Conservation (phyloP, 2,329 filamentous ascomycete species). For the Verticillium dahliae region DNA sequence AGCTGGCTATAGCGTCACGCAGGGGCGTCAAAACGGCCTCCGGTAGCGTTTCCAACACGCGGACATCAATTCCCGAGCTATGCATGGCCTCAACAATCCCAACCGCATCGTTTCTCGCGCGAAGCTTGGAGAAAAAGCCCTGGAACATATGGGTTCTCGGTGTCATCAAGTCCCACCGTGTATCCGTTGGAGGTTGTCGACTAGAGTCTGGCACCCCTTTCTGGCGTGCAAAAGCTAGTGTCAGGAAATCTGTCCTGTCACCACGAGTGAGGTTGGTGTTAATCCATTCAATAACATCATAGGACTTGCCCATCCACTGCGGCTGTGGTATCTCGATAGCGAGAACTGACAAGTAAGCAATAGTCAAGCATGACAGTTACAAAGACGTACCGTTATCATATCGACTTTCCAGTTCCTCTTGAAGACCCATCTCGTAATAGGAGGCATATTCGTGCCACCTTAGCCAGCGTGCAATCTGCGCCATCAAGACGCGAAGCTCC, state of each 20-base stretch:
- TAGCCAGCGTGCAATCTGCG: slow-evolving; percentile 78
- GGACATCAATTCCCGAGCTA: slow-evolving; percentile 57
- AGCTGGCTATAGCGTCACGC: slow-evolving; percentile 76
- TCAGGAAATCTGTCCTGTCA: slow-evolving; percentile 29
- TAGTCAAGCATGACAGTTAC: slow-evolving; percentile 18
- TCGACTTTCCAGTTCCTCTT: slow-evolving; percentile 34
- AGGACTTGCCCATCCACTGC: slow-evolving; percentile 21
- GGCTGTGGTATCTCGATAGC: slow-evolving; percentile 14
- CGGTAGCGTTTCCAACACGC: slow-evolving; percentile 74
- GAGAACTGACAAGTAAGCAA: background rate
- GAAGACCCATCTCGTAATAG: slow-evolving; percentile 46
- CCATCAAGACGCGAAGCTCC: slow-evolving; percentile 65
- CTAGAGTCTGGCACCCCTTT: slow-evolving; percentile 25
- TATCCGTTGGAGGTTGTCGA: slow-evolving; percentile 26
- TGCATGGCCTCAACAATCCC: slow-evolving; percentile 71
- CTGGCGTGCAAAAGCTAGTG: slow-evolving; percentile 35
- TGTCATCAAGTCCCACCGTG: slow-evolving; percentile 41
- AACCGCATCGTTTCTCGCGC: slow-evolving; percentile 41
- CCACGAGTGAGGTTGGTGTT: slow-evolving; percentile 36
- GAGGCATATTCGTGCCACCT: slow-evolving; percentile 53
- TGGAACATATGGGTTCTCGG: slow-evolving; percentile 66
- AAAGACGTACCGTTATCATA: slow-evolving; percentile 31
- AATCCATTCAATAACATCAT: slow-evolving; percentile 45
- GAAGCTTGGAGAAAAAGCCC: slow-evolving; percentile 56
- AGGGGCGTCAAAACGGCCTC: slow-evolving; percentile 76